Percentiles rank a stretch among this genome's conserved stretches.
Evolutionary conservation across 768 basidiomycete genomes (phyloP).

Genomic region (Tephrocybe sp.): DNA sequence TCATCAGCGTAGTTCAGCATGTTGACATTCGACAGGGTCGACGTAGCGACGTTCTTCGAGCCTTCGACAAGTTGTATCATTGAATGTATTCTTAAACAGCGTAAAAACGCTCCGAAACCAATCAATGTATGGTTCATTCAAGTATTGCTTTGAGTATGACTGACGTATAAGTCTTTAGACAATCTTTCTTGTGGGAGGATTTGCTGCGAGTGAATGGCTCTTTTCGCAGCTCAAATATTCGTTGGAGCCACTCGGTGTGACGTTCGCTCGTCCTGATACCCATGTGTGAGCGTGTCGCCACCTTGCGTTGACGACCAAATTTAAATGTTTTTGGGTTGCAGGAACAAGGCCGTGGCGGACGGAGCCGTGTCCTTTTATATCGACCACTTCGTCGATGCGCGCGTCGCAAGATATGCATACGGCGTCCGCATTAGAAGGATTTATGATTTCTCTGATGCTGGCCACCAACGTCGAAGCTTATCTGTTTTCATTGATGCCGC

Average conservation of each 20-base stretch:
- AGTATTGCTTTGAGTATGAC: not conserved
- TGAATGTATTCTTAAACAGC: conserved; percentile 16
- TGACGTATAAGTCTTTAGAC: conserved; percentile 17
- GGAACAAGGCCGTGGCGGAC: conserved; percentile 18
- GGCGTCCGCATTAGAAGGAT: not conserved
- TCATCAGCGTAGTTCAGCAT: no score
- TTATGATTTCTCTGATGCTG: conserved; percentile 8
- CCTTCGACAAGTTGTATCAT: conserved; percentile 23
- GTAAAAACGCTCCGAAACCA: conserved; percentile 3
- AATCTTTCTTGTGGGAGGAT: conserved; percentile 51
- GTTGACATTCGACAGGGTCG: conserved; percentile 9
- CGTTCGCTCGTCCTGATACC: conserved; percentile 39
- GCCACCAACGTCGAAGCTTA: conserved; percentile 7
- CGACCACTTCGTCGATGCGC: conserved; percentile 16
- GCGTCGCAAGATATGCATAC: conserved; percentile 16
- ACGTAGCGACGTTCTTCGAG: conserved; percentile 26
- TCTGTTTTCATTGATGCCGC: not conserved
- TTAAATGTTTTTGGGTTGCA: not conserved
- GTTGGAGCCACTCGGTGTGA: conserved; percentile 31
- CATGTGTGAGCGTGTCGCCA: conserved; percentile 36
- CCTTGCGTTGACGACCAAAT: not conserved
- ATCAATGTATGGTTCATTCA: not conserved
- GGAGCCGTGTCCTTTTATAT: conserved; percentile 19
- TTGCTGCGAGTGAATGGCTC: conserved; percentile 49
- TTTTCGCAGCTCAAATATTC: conserved; percentile 36